Conservation (phyloP, 805 yeast genomes). For the Kodamaea jinghongensis region DNA sequence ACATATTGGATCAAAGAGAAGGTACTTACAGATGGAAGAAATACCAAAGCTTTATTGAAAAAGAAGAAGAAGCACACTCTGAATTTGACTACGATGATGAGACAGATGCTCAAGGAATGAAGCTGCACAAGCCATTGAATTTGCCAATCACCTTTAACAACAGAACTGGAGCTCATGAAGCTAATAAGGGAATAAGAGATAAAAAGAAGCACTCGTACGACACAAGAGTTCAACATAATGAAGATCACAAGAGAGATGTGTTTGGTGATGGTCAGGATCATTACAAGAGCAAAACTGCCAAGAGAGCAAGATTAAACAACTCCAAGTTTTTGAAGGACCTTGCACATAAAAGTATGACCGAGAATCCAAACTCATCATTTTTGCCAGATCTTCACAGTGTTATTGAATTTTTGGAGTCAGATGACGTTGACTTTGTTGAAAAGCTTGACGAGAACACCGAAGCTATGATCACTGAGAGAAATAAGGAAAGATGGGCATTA, state of each 20-base stretch:
- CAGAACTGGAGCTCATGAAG: conserved; percentile 72
- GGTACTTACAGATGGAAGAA: conserved; percentile 51
- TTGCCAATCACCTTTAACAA: conserved; percentile 71
- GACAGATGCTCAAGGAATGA: conserved; percentile 12
- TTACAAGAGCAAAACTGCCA: conserved; percentile 45
- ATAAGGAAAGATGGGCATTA: conserved; percentile 66
- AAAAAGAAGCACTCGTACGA: conserved; percentile 79
- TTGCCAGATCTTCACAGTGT: conserved; percentile 62
- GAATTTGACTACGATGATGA: conserved; percentile 25
- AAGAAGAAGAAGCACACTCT: conserved; percentile 12
- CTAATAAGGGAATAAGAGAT: conserved; percentile 81
- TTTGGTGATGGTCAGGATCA: conserved; percentile 74
- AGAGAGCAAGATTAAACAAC: conserved; percentile 51
- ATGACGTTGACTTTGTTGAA: conserved; percentile 35
- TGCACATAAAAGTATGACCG: conserved; percentile 48
- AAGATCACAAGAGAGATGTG: conserved; percentile 68
- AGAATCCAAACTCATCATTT: conserved; percentile 30
- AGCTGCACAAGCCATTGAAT: conserved; percentile 31
- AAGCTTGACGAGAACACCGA: conserved; percentile 40
- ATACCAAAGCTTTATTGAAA: conserved; percentile 20
- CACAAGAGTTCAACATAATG: conserved; percentile 68
- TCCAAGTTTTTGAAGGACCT: conserved; percentile 54
- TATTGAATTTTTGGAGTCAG: conserved; percentile 50
- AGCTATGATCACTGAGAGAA: conserved; percentile 36
- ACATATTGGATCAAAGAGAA: conserved; percentile 48